Percentiles rank a stretch among this genome's conserved stretches.
Evolutionary conservation across 2,329 filamentous ascomycete genomes (phyloP).

Genomic region (Xylogone sp.): DNA sequence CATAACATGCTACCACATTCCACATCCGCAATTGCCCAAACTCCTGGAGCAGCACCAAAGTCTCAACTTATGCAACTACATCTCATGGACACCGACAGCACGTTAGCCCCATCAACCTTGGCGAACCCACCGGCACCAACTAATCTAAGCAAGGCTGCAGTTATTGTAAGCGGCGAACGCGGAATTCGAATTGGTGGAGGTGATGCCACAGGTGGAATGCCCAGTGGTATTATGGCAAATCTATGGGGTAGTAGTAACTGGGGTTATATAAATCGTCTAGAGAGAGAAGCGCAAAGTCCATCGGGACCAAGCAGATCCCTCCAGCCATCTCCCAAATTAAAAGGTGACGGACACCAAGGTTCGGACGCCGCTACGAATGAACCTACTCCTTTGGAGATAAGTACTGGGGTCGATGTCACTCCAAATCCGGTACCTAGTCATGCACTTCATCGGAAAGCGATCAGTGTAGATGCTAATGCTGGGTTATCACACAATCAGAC

Average conservation of each 20-base stretch:
- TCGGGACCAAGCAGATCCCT: slow-evolving; percentile 14
- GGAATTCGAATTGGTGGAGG: slow-evolving; percentile 58
- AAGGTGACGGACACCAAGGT: slow-evolving; percentile 23
- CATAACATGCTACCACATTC: slow-evolving; percentile 70
- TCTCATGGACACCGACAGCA: slow-evolving; percentile 40
- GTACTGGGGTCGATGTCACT: slow-evolving; percentile 18
- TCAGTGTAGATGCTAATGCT: slow-evolving; percentile 35
- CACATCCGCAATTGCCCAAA: slow-evolving; percentile 26
- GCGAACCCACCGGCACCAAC: slow-evolving; percentile 81
- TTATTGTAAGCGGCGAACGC: slow-evolving; percentile 75
- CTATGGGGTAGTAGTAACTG: slow-evolving; percentile 89
- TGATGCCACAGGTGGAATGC: slow-evolving; percentile 65
- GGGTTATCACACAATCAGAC: slow-evolving; percentile 14
- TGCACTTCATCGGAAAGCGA: slow-evolving; percentile 21
- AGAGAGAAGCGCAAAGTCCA: slow-evolving; percentile 44
- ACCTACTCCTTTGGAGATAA: slow-evolving; percentile 12
- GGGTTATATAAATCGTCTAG: slow-evolving; percentile 62
- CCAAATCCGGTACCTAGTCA: slow-evolving; percentile 6
- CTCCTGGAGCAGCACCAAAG: slow-evolving; percentile 19
- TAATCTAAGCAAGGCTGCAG: slow-evolving; percentile 79
- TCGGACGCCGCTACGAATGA: slow-evolving; percentile 17
- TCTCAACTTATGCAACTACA: slow-evolving; percentile 39
- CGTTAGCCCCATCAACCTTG: slow-evolving; percentile 76
- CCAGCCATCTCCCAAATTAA: slow-evolving; percentile 20
- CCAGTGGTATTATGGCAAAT: slow-evolving; percentile 85